Conservation (phyloP, 2,329 filamentous ascomycete species). For the Tolypocladium tundrense region DNA sequence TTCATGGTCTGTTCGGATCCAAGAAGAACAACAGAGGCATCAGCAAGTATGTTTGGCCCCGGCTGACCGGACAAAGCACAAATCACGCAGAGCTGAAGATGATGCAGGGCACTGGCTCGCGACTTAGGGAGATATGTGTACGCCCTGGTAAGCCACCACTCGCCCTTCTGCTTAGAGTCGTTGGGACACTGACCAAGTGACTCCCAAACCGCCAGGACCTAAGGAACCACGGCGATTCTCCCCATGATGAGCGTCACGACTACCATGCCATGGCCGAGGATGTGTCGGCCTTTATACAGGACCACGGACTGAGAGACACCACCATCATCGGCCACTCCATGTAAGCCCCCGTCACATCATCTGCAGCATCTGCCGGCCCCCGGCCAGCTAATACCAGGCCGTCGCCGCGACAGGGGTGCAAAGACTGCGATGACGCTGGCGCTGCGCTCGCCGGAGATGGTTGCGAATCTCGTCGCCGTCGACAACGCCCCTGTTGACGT, state of each 20-base stretch:
- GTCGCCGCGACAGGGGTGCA: conserved; percentile 54
- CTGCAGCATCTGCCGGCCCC: neutral
- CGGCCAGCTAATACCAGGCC: neutral
- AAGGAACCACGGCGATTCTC: conserved; percentile 86
- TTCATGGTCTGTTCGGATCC: conserved; percentile 89
- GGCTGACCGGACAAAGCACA: neutral
- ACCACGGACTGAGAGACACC: conserved; percentile 58
- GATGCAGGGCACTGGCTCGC: conserved; percentile 60
- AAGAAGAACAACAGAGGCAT: conserved; percentile 93
- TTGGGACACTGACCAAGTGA: neutral
- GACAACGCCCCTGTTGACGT: conserved; percentile 89
- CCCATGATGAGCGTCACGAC: conserved; percentile 66
- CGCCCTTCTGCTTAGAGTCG: neutral
- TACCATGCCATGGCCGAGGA: conserved; percentile 78
- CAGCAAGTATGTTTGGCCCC: conserved; percentile 62
- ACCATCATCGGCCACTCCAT: conserved; percentile 92
- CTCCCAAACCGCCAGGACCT: conserved; percentile 51
- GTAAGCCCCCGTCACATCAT: conserved; percentile 31
- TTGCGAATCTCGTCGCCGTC: conserved; percentile 68
- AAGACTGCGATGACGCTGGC: conserved; percentile 88
- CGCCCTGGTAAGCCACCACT: conserved; percentile 51
- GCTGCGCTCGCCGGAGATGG: conserved; percentile 54
- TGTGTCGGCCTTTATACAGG: conserved; percentile 64
- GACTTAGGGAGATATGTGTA: conserved; percentile 75
- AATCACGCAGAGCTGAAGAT: conserved; percentile 4